Base-by-base conservation (phyloP, 1,284 basidiomycete genomes). In the Hymenochaete sp. region DNA sequence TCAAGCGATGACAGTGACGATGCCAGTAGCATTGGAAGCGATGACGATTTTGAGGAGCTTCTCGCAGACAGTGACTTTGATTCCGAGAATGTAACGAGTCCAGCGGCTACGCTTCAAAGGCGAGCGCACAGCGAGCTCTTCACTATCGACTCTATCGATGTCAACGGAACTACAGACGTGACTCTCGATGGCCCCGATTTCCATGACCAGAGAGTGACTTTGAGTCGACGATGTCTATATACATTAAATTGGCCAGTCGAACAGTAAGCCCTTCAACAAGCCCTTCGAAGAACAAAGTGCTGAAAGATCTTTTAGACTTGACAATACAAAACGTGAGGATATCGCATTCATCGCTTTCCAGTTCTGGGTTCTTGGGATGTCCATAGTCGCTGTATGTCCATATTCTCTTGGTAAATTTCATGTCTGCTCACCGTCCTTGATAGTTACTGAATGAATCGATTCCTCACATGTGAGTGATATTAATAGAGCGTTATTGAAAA, bases 281-380 rank as follows among this genome's bases (percentile, higher is more conserved):
- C 24, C 22, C 10, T 21, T n/a, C 49, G 42, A 35, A 16, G 39
- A 21, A 19, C 44, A 21, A 36, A 47, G 33, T 31, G 29, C 37
- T 16, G 14, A n/a, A n/a, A 35, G 6, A 5, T 35, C 21, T 6
- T 6, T 35, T 50, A 86, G 83, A 25, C 67, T 87, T 42, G 65
- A 67, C 45, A 74, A 85, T 57, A 84, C 82, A 16, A 75, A 83
- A 56, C 78, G 85, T 19, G 83, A 87, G 57, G 85, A 88, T 55
- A 63, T 84, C 49, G 71, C 79, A 11, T 86, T 87, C 59, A 78
- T 87, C 40, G 70, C 71, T 8, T 89, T 87, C 65, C 82, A 87
- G 53, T 64, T 84, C 47, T 88, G 85, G 85, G 75, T 86, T 1
- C 64, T 88, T 18, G 82, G 80, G 28, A 82, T 88, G 78, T 86